Percentiles rank a stretch among this genome's conserved stretches.
Conservation (phyloP, 495 filamentous ascomycete genomes). For the Neurospora sp. region DNA sequence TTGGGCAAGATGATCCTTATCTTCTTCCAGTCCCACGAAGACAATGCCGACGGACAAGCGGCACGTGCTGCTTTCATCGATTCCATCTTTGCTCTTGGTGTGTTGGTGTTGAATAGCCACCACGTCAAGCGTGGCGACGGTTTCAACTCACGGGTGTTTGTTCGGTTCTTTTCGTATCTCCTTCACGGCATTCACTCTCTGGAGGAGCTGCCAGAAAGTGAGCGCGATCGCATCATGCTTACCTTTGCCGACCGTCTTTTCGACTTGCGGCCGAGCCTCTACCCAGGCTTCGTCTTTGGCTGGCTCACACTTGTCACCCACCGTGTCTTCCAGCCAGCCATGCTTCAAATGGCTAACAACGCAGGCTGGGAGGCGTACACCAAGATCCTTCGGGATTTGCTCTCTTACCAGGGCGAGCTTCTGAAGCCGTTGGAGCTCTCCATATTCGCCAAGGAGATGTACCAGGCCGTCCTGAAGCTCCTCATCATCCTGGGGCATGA, state of each 20-base stretch:
- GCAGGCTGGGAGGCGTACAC: conserved; percentile 67
- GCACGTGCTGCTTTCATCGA: conserved; percentile 60
- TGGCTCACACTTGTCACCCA: conserved; percentile 81
- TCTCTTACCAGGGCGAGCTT: conserved; percentile 68
- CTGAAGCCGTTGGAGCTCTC: conserved; percentile 65
- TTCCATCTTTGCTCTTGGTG: conserved; percentile 60
- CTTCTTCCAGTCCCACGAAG: conserved; percentile 55
- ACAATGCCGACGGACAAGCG: conserved; percentile 40
- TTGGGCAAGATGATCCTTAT: conserved; percentile 72
- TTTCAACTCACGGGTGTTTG: conserved; percentile 85
- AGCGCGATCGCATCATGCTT: conserved; percentile 60
- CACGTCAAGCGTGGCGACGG: conserved; percentile 69
- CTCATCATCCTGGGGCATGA: conserved; percentile 84
- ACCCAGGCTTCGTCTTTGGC: conserved; percentile 70
- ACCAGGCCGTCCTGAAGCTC: conserved; percentile 72
- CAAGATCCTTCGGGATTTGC: conserved; percentile 62
- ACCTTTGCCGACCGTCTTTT: conserved; percentile 64
- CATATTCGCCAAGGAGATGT: conserved; percentile 66
- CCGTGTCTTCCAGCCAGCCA: conserved; percentile 71
- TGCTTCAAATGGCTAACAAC: conserved; percentile 61
- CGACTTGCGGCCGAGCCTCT: conserved; percentile 63
- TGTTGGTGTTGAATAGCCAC: conserved; percentile 77
- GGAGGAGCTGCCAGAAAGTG: conserved; percentile 34
- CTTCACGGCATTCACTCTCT: conserved; percentile 48
- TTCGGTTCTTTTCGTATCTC: conserved; percentile 78